Evolutionary conservation across 805 yeast species (phyloP), one percentile per base, ranked within the genome.

Genomic region (Aciculoconidium aculeatum): DNA sequence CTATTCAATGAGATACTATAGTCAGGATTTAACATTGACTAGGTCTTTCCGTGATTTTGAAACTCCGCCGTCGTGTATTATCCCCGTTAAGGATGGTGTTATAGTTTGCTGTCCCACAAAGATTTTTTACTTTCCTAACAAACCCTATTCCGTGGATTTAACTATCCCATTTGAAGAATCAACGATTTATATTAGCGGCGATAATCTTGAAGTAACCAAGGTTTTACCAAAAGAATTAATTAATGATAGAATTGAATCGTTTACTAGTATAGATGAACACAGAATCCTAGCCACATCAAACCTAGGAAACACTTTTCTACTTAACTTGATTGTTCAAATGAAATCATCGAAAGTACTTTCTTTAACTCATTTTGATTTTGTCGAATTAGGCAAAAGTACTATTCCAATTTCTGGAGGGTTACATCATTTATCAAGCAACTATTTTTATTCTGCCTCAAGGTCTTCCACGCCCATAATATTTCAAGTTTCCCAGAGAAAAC

Each of bases 391-490:
- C 6, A 36, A 36, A 14, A 41, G 61, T 6, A 56, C 67, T 1
- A 40, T 58, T 1, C 58, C 67, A 6, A 12, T 33, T 3, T 23
- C 11, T 3, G 31, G 38, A 7, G 34, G 47, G 3, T 34, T 59
- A 5, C 51, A 45, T 21, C 60, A 55, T 29, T 31, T 59, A 5
- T 30, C 35, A 10, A 47, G 37, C 4, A 51, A 51, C 24, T 25
- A 41, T 10, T 60, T 61, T 27, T 56, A 47, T 31, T 58, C 47
- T 4, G 42, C 52, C 3, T 59, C 68, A 1, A 39, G 27, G 13
- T 30, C 42, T 13, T 60, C 66, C 1, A 55, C 49, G 14, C 54
- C 66, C 6, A 36, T 58, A 5, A 13, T 58, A 8, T 55, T 60
- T 24, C 45, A 46, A 11, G 40, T 61, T 1, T 19, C 39, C 3